phyloP scores from a whole-genome alignment of 2,329 filamentous ascomycete genomes.

The Ramichloridium luteum region DNA sequence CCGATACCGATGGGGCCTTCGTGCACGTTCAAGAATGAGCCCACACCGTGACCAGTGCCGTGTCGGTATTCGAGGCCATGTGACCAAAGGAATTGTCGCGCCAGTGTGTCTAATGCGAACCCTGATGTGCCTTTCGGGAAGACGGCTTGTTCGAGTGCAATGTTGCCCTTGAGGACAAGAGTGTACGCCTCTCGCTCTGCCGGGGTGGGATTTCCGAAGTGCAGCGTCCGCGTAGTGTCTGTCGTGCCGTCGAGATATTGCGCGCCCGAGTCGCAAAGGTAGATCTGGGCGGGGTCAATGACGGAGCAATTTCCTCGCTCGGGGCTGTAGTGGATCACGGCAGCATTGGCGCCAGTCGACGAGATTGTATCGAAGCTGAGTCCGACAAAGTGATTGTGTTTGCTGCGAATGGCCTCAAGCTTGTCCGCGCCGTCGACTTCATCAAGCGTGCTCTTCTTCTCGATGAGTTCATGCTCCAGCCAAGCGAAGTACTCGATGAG shows the following conservation, averaged over 20 bases:
- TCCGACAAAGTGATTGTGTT: constrained; percentile 66
- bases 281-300: constrained; percentile 76
- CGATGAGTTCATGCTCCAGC: constrained; percentile 75
- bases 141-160: constrained; percentile 70
- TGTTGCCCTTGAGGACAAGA: constrained; percentile 85
- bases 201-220: constrained; percentile 74
- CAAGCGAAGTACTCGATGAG: constrained; percentile 90
- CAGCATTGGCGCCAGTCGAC: constrained; percentile 82
- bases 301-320: constrained; percentile 68
- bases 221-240: constrained; percentile 84
- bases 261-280: constrained; percentile 94
- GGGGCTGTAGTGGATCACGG: constrained; percentile 91
- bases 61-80: constrained; percentile 90
- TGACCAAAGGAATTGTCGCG: constrained; percentile 86
- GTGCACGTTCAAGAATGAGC: constrained; percentile 91
- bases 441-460: constrained; percentile 60
- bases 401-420: constrained; percentile 61
- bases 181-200: constrained; percentile 86
- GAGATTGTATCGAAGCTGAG: constrained; percentile 94
- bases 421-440: constrained; percentile 90
- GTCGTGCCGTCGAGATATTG: constrained; percentile 94
- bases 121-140: constrained; percentile 95
- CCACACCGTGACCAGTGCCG: constrained; percentile 90
- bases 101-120: constrained; percentile 77
- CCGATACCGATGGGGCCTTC: constrained; percentile 96